Percentiles rank a stretch among this genome's conserved stretches.
phyloP scores from a whole-genome alignment of 805 yeast genomes.

The Kluyveromyces nonfermentans region DNA sequence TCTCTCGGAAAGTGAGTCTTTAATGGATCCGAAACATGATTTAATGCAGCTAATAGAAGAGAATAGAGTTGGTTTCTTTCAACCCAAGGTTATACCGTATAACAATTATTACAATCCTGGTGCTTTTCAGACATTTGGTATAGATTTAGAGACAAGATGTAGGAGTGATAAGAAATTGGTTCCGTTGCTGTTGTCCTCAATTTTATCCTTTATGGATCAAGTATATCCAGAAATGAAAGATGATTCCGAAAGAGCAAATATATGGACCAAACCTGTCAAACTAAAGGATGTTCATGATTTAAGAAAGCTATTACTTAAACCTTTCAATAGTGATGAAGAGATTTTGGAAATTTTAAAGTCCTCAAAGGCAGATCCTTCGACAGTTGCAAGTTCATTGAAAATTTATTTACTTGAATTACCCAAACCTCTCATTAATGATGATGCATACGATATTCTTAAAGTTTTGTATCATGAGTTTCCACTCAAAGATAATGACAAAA shows the following conservation, averaged over 20 bases:
- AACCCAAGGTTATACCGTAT: conserved; percentile 62
- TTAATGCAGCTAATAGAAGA: conserved; percentile 55
- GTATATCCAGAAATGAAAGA: conserved; percentile 59
- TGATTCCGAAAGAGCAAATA: conserved; percentile 56
- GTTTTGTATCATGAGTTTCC: conserved; percentile 51
- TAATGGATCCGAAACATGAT: conserved; percentile 62
- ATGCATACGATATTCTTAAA: conserved; percentile 56
- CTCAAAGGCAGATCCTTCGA: conserved; percentile 38
- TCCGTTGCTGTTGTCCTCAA: conserved; percentile 55
- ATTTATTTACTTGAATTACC: conserved; percentile 73
- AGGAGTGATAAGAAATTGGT: conserved; percentile 65
- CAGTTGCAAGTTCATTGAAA: conserved; percentile 59
- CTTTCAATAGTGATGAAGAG: conserved; percentile 26
- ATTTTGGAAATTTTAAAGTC: conserved; percentile 27
- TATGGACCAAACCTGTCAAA: conserved; percentile 63
- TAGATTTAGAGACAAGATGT: conserved; percentile 61
- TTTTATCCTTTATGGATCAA: conserved; percentile 57
- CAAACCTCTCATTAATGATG: conserved; percentile 58
- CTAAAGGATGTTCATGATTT: conserved; percentile 51
- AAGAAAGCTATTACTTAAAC: conserved; percentile 37
- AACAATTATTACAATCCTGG: conserved; percentile 72
- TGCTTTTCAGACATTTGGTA: conserved; percentile 67
- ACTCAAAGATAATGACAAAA: conserved; percentile 17
- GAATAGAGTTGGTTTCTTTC: conserved; percentile 64
- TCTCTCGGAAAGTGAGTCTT: conserved; percentile 55